Evolutionary conservation across 75 land plant species (phyloP), one percentile per base, ranked within the genome.

Genomic region (Selaginella moellendorffii): DNA sequence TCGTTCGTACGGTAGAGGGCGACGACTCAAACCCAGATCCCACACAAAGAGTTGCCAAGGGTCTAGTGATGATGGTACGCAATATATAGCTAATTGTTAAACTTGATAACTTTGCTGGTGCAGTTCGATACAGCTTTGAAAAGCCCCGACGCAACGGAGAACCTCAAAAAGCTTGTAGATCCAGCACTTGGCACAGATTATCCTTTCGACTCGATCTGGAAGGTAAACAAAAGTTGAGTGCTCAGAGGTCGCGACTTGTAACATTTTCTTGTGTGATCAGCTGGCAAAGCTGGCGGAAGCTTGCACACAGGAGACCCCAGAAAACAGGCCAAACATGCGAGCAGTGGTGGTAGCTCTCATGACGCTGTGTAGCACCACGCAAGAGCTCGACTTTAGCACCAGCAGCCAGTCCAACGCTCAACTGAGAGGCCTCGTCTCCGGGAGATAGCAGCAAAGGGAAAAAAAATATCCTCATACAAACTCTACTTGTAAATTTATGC

Each of bases 241-340:
- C 18, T 46, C 18, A 18, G 51, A 10, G 10, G 10, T 18, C 51
- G 51, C 10, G 18, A 46, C 51, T 46, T 46, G 51, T 10, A 18
- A 46, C 10, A 10, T 18, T 46, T 46, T 46, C 18, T 18, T 46
- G 51, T n/a, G n/a, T 36, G 46, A 36, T 36, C 46, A 36, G 59
- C 59, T 56, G 8, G 21, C 59, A 8, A 56, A 56, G n/a, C 24
- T 56, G 24, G 59, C 59, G 24, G 59, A 19, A 56, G 25, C 21
- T 2, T 56, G 59, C 59, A 56, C 59, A 21, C 59, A 56, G n/a
- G 59, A 56, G n/a, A 21, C 19, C 24, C 59, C 59, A 2, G 24
- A 56, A 56, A 56, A 56, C 24, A 56, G 59, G 59, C 59, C 59
- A 56, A 56, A 56, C n/a, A 56, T 56, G 59, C 8, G 24, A 19